These are phyloP conservation scores for Tieghemostelium lacteum DNA, from an alignment of 78 protist genomes.

Conservation along the genomic window DNA sequence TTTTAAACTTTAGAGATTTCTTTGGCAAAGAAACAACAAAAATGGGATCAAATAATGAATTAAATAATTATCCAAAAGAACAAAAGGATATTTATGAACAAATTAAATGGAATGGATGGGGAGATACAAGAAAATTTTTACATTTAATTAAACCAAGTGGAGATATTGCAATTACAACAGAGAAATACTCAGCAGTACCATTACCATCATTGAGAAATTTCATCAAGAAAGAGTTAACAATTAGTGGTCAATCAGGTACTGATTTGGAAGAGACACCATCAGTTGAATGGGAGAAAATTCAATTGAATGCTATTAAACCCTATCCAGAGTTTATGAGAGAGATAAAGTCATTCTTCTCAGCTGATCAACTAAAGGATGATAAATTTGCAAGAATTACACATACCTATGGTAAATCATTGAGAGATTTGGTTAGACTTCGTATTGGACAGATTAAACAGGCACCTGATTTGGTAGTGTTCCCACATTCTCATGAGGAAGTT, in stretches of 20 bases:
- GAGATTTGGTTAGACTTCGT: conserved; percentile 67
- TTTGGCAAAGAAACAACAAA: background rate
- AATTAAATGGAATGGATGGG: conserved; percentile 83
- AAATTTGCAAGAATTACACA: conserved; percentile 74
- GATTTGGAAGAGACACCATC: conserved; percentile 47
- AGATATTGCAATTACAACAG: conserved; percentile 55
- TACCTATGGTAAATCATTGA: conserved; percentile 49
- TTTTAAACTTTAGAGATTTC: background rate
- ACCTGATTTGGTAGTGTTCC: conserved; percentile 88
- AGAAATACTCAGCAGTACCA: conserved; percentile 27
- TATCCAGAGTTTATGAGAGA: conserved; percentile 40
- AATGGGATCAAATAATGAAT: background rate
- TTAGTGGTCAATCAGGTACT: conserved; percentile 10
- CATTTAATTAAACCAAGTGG: conserved; percentile 33
- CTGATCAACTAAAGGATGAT: conserved; percentile 52
- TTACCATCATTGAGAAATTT: conserved; percentile 40
- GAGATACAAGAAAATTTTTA: conserved; percentile 61
- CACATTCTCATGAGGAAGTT: conserved; percentile 86
- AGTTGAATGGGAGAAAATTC: conserved; percentile 21
- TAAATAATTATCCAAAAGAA: conserved; percentile 36
- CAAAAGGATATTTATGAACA: conserved; percentile 38
- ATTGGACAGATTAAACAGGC: conserved; percentile 52
- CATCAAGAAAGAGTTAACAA: conserved; percentile 35
- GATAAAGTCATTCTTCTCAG: conserved; percentile 30
- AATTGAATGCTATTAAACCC: conserved; percentile 25